Percentiles rank a stretch among this genome's conserved stretches.
Evolutionary conservation across 2,329 filamentous ascomycete species (phyloP).

Genomic region (Hypoxylon sp.): DNA sequence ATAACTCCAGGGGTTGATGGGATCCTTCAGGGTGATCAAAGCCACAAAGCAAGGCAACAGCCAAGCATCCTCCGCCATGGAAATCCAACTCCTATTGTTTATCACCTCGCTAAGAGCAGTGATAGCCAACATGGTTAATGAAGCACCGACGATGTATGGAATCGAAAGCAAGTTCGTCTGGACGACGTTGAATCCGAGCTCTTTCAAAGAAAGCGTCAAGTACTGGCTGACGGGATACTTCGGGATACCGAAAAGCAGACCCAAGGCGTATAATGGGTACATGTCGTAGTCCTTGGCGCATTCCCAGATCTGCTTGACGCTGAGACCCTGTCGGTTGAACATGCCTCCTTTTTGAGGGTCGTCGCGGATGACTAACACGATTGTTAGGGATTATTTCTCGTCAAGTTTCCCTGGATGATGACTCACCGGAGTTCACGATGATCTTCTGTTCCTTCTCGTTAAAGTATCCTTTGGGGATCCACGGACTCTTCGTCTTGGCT

Average conservation of each 20-base stretch:
- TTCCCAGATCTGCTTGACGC: constrained; percentile 54
- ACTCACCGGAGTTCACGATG: constrained; percentile 63
- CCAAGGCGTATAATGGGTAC: constrained; percentile 52
- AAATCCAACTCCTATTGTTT: constrained; percentile 58
- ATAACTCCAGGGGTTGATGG: constrained; percentile 55
- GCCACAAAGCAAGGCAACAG: constrained; percentile 62
- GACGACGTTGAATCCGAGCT: constrained; percentile 51
- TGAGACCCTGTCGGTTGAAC: constrained; percentile 61
- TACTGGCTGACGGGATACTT: constrained; percentile 52
- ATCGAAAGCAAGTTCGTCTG: constrained; percentile 63
- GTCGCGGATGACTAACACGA: constrained; percentile 57
- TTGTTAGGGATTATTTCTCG: constrained; percentile 18
- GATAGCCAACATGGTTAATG: constrained; percentile 58
- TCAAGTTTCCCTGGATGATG: not conserved
- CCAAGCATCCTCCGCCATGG: constrained; percentile 61
- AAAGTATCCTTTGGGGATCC: constrained; percentile 68
- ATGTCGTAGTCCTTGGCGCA: constrained; percentile 61
- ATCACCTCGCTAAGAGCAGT: constrained; percentile 61
- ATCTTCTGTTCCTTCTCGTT: constrained; percentile 70
- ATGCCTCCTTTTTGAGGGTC: constrained; percentile 60
- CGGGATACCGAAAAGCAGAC: constrained; percentile 55
- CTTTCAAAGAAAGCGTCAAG: constrained; percentile 40
- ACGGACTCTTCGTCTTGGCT: constrained; percentile 67
- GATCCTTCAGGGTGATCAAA: constrained; percentile 52
- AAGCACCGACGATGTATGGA: constrained; percentile 56